Conservation (phyloP, 1,284 basidiomycete genomes). For the Naganishia sp. region DNA sequence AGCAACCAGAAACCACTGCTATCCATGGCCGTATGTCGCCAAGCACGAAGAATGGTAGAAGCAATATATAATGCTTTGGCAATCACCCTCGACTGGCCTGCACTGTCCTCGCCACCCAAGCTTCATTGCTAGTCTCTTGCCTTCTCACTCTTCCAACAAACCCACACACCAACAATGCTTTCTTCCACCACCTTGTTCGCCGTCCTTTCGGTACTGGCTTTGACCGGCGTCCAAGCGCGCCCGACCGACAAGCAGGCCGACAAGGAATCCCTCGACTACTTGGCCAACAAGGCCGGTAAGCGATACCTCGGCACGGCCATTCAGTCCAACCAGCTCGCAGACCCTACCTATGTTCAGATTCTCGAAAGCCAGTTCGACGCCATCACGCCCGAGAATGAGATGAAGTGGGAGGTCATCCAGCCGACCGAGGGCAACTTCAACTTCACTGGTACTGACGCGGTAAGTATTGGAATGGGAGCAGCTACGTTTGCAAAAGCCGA, state of each 20-base stretch:
- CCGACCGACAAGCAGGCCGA: not conserved
- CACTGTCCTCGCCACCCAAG: not conserved
- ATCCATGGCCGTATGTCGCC: too few species aligned
- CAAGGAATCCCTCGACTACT: slow-evolving; percentile 20
- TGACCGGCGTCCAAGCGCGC: slow-evolving; percentile 13
- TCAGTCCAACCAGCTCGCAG: slow-evolving; percentile 38
- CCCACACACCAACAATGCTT: slow-evolving; percentile 6
- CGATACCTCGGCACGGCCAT: slow-evolving; percentile 42
- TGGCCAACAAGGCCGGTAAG: slow-evolving; percentile 33
- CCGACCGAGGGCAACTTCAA: slow-evolving; percentile 41
- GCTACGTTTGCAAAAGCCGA: too few species aligned
- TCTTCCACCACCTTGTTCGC: slow-evolving; percentile 18
- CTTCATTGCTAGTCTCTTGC: not conserved
- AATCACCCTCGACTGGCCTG: not conserved
- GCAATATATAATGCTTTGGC: slow-evolving; percentile 1
- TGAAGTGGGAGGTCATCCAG: slow-evolving; percentile 45
- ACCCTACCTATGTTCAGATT: slow-evolving; percentile 35
- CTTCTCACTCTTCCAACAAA: not conserved
- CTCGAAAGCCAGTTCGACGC: slow-evolving; percentile 40
- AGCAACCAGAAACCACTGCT: too few species aligned
- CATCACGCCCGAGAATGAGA: slow-evolving; percentile 45
- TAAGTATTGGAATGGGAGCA: slow-evolving; percentile 22
- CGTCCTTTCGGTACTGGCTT: slow-evolving; percentile 23
- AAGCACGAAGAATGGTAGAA: too few species aligned
- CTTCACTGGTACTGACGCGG: slow-evolving; percentile 42